Evolutionary conservation across 805 yeast genomes (phyloP).

Genomic region (Saccharomycopsis sp.): DNA sequence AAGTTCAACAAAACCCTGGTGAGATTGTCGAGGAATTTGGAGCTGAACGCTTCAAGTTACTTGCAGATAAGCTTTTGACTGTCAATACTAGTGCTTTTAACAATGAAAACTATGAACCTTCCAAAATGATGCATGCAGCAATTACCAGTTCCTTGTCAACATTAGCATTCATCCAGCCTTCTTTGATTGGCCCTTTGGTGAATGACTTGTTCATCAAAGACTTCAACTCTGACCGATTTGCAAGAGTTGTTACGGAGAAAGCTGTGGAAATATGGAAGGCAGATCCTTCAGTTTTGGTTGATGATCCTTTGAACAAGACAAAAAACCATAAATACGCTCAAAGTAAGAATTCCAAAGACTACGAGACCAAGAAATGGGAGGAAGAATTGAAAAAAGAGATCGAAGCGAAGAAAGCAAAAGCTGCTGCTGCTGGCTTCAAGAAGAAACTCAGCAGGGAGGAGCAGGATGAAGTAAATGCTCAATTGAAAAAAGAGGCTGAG

Average conservation of each 20-base stretch:
- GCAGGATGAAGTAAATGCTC: conserved; percentile 49
- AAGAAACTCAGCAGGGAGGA: conserved; percentile 75
- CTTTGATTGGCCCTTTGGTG: conserved; percentile 43
- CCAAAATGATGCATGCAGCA: conserved; percentile 42
- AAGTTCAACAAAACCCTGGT: conserved; percentile 58
- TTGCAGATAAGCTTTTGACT: conserved; percentile 21
- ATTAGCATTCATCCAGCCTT: conserved; percentile 52
- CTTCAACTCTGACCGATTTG: conserved; percentile 31
- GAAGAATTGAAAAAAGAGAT: conserved; percentile 69
- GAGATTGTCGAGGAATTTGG: conserved; percentile 33
- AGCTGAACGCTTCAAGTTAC: conserved; percentile 9
- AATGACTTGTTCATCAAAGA: conserved; percentile 35
- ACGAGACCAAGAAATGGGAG: conserved; percentile 86
- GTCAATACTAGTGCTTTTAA: conserved; percentile 22
- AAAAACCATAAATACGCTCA: conserved; percentile 35
- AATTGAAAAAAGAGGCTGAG: conserved; percentile 49
- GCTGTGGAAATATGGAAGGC: conserved; percentile 52
- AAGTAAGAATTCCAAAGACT: conserved; percentile 72
- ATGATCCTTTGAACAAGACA: conserved; percentile 42
- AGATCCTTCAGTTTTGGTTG: conserved; percentile 58
- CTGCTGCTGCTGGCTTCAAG: conserved; percentile 13
- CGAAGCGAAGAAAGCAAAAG: conserved; percentile 41
- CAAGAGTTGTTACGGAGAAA: conserved; percentile 33
- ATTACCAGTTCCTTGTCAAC: conserved; percentile 40
- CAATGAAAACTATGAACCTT: conserved; percentile 24